Evolutionary conservation across 306 rosid genomes (phyloP).

Genomic region (Neltuma alba): DNA sequence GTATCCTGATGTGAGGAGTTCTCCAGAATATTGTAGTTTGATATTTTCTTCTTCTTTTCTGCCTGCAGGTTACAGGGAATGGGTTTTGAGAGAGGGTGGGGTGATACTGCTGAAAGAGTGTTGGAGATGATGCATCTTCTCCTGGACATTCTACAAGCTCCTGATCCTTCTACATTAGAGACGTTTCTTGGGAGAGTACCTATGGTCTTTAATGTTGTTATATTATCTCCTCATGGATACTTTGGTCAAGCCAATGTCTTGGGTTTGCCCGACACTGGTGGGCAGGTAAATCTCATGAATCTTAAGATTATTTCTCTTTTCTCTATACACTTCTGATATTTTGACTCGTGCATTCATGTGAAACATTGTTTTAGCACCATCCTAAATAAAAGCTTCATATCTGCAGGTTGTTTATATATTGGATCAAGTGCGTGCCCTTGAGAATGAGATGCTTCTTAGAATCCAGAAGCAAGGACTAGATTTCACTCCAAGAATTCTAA

Average conservation of each 20-base stretch:
- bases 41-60: conserved; percentile 21
- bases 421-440: conserved; percentile 98
- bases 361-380: conserved; percentile 12
- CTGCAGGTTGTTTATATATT: conserved; percentile 89
- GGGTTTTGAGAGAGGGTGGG: conserved; percentile 98
- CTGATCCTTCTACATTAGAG: conserved; percentile 91
- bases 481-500: conserved; percentile 79
- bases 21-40: conserved; percentile 1
- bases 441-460: conserved; percentile 87
- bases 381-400: conserved; percentile 18
- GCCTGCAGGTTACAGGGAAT: conserved; percentile 75
- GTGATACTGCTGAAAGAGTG: conserved; percentile 82
- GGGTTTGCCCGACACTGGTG: conserved; percentile 98
- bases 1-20: conserved; percentile 10
- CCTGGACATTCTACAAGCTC: conserved; percentile 89
- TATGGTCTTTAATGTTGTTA: conserved; percentile 92
- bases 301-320: background rate
- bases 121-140: conserved; percentile 85
- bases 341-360: conserved; percentile 10
- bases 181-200: conserved; percentile 93
- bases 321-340: background rate
- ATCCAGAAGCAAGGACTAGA: conserved; percentile 84
- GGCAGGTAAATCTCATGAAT: conserved; percentile 69
- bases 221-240: conserved; percentile 92
- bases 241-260: conserved; percentile 98